Conservation (phyloP, 2,329 filamentous ascomycete species). For the Bipolaris victoriae region DNA sequence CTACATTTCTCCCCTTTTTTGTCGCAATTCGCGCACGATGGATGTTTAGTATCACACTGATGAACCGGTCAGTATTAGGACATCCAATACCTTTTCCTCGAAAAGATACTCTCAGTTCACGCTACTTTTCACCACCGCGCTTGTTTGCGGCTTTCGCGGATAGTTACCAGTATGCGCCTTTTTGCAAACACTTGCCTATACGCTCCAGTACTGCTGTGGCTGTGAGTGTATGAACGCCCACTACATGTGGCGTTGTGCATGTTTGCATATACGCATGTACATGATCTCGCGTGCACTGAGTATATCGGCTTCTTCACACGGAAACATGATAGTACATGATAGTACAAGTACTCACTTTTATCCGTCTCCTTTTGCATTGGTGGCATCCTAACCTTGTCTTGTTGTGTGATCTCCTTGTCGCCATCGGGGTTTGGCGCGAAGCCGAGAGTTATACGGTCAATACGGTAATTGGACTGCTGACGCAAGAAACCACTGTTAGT, state of each 20-base stretch:
- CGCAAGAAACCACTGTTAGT: neutral
- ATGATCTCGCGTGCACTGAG: neutral
- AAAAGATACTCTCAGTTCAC: conserved; percentile 35
- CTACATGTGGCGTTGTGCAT: neutral
- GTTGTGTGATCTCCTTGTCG: conserved; percentile 43
- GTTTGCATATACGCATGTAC: neutral
- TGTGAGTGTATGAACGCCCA: neutral
- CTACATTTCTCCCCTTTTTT: conserved; percentile 43
- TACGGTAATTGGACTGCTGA: neutral
- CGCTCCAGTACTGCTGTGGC: neutral
- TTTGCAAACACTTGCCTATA: neutral
- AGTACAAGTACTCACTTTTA: conserved; percentile 37
- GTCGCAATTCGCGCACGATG: conserved; percentile 42
- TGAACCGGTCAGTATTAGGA: conserved; percentile 17
- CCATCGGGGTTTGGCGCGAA: conserved; percentile 22
- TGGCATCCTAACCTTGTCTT: conserved; percentile 46
- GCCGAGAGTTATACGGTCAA: conserved; percentile 12
- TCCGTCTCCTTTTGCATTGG: conserved; percentile 45
- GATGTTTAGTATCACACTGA: conserved; percentile 45
- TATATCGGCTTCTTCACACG: neutral
- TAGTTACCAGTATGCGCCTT: neutral
- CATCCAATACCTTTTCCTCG: neutral
- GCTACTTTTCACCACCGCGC: neutral
- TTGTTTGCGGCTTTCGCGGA: neutral
- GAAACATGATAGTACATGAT: neutral